Base-by-base conservation (phyloP, 257 asterid genomes). In the Primulina tabacum region DNA sequence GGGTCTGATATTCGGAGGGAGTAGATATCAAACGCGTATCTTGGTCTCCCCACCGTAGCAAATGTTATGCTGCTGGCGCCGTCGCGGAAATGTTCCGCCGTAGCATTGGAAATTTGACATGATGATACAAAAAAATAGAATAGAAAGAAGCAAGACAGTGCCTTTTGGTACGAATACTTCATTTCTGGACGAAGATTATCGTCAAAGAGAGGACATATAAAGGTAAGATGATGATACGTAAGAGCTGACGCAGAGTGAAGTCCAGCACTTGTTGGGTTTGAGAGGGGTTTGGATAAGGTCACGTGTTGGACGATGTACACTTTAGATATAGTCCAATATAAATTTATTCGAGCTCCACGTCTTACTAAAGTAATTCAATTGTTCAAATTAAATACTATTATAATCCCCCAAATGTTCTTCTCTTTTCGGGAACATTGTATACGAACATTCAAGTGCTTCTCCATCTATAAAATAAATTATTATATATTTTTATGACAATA, bases 1-100 rank as follows among this genome's bases (percentile, higher is more conserved):
- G 75, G 65, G 30, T 61, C 68, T 12, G 72, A 10, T 6, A 73
- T 52, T 0, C 89, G 85, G 38, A 84, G 80, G 1, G 92, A 75
- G 7, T 81, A 90, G 80, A 90, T 82, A 75, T 90, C 97, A 64
- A 89, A 90, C 10, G 87, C 87, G 70, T 90, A 90, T 60, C 83
- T 82, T 16, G 92, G 72, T 69, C 97, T 81, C 60, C 96, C 96
- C 4, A 82, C 56, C 33, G 97, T 89, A 32, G 90, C 47, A 40
- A 91, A 87, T 5, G 84, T 75, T 77, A 91, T 87, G 76, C 80
- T 79, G 68, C 78, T 66, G 69, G 65, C 62, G 80, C 70, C 74
- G 78, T 38, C 70, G 68, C 17, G 63, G 9, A 14, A 75, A 59
- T 53, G 78, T 66, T 8, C 60, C 38, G 77, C 78, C 65, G 71